These are phyloP conservation scores for Trichoderma aggressivum DNA, from an alignment of 2,329 filamentous ascomycete species.

Conservation along the genomic window DNA sequence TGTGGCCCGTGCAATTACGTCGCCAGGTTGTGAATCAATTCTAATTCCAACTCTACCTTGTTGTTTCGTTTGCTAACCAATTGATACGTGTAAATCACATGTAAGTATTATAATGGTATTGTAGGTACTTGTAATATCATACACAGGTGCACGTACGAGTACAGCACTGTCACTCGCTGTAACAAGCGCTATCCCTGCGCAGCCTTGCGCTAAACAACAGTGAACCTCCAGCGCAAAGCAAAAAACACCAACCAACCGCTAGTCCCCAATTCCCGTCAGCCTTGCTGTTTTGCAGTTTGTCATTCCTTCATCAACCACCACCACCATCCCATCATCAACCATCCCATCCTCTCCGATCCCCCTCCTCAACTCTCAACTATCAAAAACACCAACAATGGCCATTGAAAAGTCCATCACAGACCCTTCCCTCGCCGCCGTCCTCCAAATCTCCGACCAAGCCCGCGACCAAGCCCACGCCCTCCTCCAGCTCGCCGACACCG, in stretches of 20 bases:
- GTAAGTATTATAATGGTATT: not conserved
- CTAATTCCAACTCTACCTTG: too few species aligned
- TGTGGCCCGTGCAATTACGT: not conserved
- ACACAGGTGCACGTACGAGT: not conserved
- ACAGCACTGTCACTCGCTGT: not conserved
- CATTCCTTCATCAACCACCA: not conserved
- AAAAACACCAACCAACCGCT: not conserved
- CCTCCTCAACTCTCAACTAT: not conserved
- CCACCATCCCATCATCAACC: not conserved
- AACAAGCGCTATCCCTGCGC: not conserved
- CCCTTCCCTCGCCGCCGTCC: conserved; percentile 59
- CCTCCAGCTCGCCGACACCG: conserved; percentile 51
- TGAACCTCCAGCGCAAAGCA: not conserved
- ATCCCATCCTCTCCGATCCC: not conserved
- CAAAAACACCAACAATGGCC: conserved; percentile 29
- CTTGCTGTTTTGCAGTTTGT: not conserved
- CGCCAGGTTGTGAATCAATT: not conserved
- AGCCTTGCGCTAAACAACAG: conserved; percentile 5
- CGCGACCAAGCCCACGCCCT: conserved; percentile 68
- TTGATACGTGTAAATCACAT: not conserved
- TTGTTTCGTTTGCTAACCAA: not conserved
- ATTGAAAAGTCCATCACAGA: conserved; percentile 41
- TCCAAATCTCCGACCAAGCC: conserved; percentile 69
- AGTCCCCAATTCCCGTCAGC: not conserved
- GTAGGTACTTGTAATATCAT: not conserved